A percentile compares a stretch with the other conserved stretches of the same genome.
phyloP scores from a whole-genome alignment of 106 monocot genomes.

The Iris macrosiphon region DNA sequence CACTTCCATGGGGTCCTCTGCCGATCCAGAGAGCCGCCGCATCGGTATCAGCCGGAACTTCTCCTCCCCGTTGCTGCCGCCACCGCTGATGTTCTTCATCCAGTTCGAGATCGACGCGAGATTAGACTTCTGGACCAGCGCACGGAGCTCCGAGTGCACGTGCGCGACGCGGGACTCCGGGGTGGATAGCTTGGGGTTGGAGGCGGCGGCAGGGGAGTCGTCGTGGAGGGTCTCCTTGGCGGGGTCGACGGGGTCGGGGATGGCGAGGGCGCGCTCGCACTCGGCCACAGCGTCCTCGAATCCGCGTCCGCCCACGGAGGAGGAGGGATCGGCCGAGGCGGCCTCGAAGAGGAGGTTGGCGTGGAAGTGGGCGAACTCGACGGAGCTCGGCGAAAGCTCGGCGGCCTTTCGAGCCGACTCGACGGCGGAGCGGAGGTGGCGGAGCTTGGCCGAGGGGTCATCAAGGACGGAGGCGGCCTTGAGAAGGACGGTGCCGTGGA shows the following conservation, averaged over 20 bases:
- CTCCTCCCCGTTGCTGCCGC: slow-evolving; percentile 44
- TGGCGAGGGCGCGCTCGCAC: slow-evolving; percentile 64
- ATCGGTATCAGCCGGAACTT: slow-evolving; percentile 77
- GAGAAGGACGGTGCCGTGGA: slow-evolving; percentile 50
- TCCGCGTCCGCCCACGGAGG: slow-evolving; percentile 18
- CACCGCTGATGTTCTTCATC: slow-evolving; percentile 51
- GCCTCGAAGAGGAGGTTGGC: slow-evolving; percentile 67
- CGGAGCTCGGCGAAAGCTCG: slow-evolving; percentile 56
- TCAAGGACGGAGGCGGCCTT: slow-evolving; percentile 63
- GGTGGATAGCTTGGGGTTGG: slow-evolving; percentile 14
- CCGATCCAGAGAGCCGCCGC: slow-evolving; percentile 31
- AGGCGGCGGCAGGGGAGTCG: slow-evolving; percentile 26
- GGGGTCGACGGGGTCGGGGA: slow-evolving; percentile 67
- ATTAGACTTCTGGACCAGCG: slow-evolving; percentile 80
- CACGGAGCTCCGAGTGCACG: slow-evolving; percentile 60
- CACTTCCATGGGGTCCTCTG: slow-evolving; percentile 73
- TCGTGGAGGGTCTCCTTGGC: slow-evolving; percentile 56
- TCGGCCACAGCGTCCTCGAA: slow-evolving; percentile 67
- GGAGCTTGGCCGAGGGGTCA: slow-evolving; percentile 50
- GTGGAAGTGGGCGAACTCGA: slow-evolving; percentile 88
- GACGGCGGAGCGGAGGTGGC: slow-evolving; percentile 55
- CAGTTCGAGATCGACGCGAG: slow-evolving; percentile 80
- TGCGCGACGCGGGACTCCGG: slow-evolving; percentile 50
- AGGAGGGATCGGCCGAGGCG: slow-evolving; percentile 27
- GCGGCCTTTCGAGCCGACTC: slow-evolving; percentile 57